Conservation (phyloP, 2,329 filamentous ascomycete genomes). For the Paecilomyces fulvus region DNA sequence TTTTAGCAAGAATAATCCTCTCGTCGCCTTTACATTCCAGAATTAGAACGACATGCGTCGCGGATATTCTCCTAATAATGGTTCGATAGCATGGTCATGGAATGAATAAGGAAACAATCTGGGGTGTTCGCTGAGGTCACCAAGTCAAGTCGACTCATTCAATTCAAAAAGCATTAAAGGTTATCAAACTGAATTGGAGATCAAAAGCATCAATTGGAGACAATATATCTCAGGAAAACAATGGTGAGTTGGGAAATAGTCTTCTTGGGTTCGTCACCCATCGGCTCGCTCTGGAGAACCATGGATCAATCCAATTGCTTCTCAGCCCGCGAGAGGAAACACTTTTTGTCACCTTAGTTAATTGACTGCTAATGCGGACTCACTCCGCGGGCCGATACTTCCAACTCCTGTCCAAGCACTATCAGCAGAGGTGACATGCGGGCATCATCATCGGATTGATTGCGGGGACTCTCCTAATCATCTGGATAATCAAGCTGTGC, state of each 20-base stretch:
- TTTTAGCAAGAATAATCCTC: background rate
- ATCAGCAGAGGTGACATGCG: conserved; percentile 29
- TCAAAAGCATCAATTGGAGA: background rate
- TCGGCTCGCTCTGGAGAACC: background rate
- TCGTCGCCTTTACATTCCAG: background rate
- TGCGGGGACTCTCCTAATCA: conserved; percentile 25
- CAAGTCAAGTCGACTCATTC: background rate
- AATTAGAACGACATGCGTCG: background rate
- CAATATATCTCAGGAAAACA: background rate
- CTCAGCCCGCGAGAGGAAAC: background rate
- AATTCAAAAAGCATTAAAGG: background rate
- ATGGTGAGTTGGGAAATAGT: background rate
- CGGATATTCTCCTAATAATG: background rate
- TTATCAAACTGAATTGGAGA: background rate
- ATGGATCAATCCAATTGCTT: background rate
- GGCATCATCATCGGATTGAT: conserved; percentile 35
- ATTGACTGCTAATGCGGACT: background rate
- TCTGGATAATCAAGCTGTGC: conserved; percentile 28
- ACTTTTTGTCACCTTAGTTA: background rate
- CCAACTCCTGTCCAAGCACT: conserved; percentile 16
- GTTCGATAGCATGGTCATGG: background rate
- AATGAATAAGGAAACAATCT: background rate
- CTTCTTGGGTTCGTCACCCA: background rate
- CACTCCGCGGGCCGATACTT: background rate
- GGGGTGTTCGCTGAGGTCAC: background rate